Evolutionary conservation across 371 early-diverging fungal genomes (phyloP).

Genomic region (Blastocladiella emersonii): DNA sequence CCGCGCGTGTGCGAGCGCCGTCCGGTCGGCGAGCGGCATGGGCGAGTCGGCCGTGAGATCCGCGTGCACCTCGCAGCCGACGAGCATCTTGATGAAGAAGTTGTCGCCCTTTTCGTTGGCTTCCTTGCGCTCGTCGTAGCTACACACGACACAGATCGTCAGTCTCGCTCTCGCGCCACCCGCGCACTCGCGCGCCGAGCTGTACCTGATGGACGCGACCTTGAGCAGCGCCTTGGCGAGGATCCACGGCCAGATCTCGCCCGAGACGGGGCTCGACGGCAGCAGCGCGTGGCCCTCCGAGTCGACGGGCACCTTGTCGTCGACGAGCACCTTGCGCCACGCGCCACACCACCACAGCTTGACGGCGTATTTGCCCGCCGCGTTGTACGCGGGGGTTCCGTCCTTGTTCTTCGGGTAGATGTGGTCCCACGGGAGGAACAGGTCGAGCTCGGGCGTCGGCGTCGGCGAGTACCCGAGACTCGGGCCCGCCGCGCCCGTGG

Average conservation of each 20-base stretch:
- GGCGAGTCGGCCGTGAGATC: too few relatives aligned
- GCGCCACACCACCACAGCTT: slow-evolving; percentile 34
- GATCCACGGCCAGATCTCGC: slow-evolving; percentile 36
- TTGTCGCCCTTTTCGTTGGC: background rate
- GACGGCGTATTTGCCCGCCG: slow-evolving; percentile 33
- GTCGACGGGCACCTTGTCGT: slow-evolving; percentile 37
- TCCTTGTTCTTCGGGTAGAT: slow-evolving; percentile 38
- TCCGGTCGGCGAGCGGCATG: too few relatives aligned
- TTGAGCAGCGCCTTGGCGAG: slow-evolving; percentile 37
- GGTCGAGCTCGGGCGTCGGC: background rate
- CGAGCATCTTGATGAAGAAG: background rate
- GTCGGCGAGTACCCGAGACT: too few relatives aligned
- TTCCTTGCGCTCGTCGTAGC: background rate
- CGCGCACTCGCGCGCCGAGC: too few relatives aligned
- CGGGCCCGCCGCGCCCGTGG: too few relatives aligned
- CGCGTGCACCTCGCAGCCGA: background rate
- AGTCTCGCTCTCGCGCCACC: background rate
- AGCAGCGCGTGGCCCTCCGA: slow-evolving; percentile 24
- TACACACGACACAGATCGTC: background rate
- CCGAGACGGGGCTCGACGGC: slow-evolving; percentile 11
- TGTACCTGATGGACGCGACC: slow-evolving; percentile 24
- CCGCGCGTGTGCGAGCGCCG: too few relatives aligned
- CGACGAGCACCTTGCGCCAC: slow-evolving; percentile 35
- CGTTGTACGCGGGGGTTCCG: slow-evolving; percentile 30
- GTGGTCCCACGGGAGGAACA: slow-evolving; percentile 26